Evolutionary conservation across 1,284 basidiomycete genomes (phyloP).

Genomic region (Dichomitus squalens): DNA sequence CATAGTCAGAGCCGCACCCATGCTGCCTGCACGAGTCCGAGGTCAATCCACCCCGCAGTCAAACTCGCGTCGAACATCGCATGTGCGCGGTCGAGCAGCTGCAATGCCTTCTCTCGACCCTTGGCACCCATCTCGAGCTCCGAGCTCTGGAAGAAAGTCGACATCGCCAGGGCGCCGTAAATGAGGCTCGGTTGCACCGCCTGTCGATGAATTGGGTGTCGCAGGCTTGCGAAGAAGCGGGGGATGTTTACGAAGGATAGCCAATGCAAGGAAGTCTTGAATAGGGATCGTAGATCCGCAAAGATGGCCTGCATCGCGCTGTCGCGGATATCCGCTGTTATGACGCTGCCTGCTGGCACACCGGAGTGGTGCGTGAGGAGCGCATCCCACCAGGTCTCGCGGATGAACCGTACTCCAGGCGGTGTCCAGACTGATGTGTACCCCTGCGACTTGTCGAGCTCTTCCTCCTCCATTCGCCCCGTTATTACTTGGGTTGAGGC

Average conservation of each 20-base stretch:
- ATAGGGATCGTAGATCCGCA: constrained; percentile 61
- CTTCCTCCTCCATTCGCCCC: constrained; percentile 1
- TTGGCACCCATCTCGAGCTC: constrained; percentile 44
- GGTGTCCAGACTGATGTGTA: constrained; percentile 21
- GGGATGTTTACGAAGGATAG: constrained; percentile 73
- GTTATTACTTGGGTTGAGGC: not conserved
- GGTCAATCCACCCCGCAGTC: constrained; percentile 68
- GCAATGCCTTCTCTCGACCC: constrained; percentile 56
- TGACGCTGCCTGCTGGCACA: constrained; percentile 27
- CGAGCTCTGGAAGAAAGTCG: constrained; percentile 71
- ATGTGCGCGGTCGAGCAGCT: constrained; percentile 67
- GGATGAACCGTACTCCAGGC: constrained; percentile 64
- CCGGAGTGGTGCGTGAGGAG: constrained; percentile 58
- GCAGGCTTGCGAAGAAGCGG: constrained; percentile 61
- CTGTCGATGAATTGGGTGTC: constrained; percentile 47
- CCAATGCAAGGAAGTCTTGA: constrained; percentile 66
- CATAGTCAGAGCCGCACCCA: constrained; percentile 54
- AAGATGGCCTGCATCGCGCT: constrained; percentile 46
- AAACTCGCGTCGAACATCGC: constrained; percentile 68
- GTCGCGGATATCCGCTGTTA: constrained; percentile 48
- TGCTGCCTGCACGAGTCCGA: constrained; percentile 69
- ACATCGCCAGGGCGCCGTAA: constrained; percentile 60
- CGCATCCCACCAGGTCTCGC: too few relatives aligned
- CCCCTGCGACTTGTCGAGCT: not conserved
- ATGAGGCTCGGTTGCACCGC: constrained; percentile 68